These are phyloP conservation scores for Oryza brachyantha DNA, from an alignment of 176 grass and related monocot species.

Conservation along the genomic window DNA sequence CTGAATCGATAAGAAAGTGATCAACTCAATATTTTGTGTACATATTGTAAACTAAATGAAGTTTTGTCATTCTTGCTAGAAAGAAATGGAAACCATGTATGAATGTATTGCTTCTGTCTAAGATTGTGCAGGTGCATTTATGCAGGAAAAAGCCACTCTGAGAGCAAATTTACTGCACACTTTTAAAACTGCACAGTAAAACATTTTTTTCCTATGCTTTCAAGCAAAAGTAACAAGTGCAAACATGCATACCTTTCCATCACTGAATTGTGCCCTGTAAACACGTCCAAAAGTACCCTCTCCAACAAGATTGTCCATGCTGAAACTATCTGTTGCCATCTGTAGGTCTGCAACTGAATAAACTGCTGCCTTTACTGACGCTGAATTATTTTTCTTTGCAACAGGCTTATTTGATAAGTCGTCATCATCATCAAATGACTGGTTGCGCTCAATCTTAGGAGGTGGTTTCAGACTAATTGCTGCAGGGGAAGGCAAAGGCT, in stretches of 20 bases:
- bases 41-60: slow-evolving; percentile 10
- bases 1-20: background rate
- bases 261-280: slow-evolving; percentile 74
- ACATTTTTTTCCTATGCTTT: background rate
- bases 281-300: slow-evolving; percentile 80
- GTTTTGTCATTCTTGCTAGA: background rate
- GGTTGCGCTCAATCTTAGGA: slow-evolving; percentile 55
- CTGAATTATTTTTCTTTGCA: slow-evolving; percentile 48
- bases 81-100: background rate
- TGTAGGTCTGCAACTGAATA: slow-evolving; percentile 95
- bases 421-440: slow-evolving; percentile 67
- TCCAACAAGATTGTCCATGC: slow-evolving; percentile 73
- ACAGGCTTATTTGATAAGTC: slow-evolving; percentile 58
- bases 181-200: background rate
- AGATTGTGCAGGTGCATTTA: background rate
- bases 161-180: background rate
- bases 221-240: background rate
- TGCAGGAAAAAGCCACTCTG: slow-evolving; percentile 2
- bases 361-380: slow-evolving; percentile 51
- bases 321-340: slow-evolving; percentile 89
- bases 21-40: background rate
- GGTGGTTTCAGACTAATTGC: slow-evolving; percentile 67
- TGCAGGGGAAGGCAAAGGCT: slow-evolving; percentile 38
- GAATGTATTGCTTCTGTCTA: background rate
- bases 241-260: slow-evolving; percentile 68